Conservation (phyloP, 2,329 filamentous ascomycete species). For the Parastagonospora avenae region DNA sequence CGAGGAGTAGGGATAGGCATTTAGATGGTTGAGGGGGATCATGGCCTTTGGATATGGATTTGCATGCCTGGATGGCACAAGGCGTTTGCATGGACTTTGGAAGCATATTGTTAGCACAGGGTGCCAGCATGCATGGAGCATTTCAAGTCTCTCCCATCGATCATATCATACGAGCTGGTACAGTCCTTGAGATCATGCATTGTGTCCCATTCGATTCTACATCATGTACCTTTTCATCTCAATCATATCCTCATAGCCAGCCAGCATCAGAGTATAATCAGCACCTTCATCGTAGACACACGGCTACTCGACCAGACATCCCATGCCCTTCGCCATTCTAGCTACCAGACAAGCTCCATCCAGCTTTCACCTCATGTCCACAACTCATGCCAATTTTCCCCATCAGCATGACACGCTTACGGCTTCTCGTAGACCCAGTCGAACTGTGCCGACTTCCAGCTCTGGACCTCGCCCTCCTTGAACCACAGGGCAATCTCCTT, state of each 20-base stretch:
- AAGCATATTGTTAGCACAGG: slow-evolving; percentile 3
- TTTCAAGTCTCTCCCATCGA: slow-evolving; percentile 16
- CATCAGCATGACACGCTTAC: slow-evolving; percentile 14
- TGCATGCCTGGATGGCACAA: no score
- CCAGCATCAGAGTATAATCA: neutral
- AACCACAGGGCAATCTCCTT: slow-evolving; percentile 99
- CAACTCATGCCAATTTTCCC: neutral
- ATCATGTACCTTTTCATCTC: slow-evolving; percentile 17
- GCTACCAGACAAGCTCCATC: neutral
- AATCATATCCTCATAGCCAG: slow-evolving; percentile 24
- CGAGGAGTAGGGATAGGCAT: slow-evolving; percentile 9
- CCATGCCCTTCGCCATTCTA: neutral
- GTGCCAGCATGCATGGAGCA: slow-evolving; percentile 4
- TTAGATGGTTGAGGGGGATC: neutral
- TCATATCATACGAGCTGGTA: neutral
- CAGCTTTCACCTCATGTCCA: neutral
- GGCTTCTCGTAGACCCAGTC: slow-evolving; percentile 97
- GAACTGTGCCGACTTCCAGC: slow-evolving; percentile 82
- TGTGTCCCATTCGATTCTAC: slow-evolving; percentile 29
- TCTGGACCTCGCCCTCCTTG: slow-evolving; percentile 81
- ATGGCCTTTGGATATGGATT: neutral
- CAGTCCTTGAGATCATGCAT: slow-evolving; percentile 25
- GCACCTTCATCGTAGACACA: neutral
- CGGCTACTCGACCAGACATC: slow-evolving; percentile 4
- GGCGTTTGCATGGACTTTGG: no score